Conservation (phyloP, 108 stramenopile genomes). For the Aurantiochytrium sp. region DNA sequence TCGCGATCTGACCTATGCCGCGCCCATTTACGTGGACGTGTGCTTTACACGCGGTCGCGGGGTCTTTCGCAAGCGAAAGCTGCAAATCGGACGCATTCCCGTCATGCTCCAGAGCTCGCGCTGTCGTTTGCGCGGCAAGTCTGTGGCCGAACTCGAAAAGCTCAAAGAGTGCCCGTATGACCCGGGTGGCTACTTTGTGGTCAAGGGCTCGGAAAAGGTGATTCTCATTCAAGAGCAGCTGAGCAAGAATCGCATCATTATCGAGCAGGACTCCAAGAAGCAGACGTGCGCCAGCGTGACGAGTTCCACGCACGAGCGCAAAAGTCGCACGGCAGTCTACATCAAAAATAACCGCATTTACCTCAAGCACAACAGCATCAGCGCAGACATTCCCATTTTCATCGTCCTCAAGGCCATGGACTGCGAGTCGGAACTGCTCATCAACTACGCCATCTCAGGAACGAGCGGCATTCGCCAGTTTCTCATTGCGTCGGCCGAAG, state of each 20-base stretch:
- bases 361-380: constrained; percentile 85
- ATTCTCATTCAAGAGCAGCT: constrained; percentile 97
- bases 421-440: constrained; percentile 43
- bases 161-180: constrained; percentile 98
- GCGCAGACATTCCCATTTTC: constrained; percentile 93
- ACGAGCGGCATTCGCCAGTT: neutral
- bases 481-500: neutral
- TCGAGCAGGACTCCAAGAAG: constrained; percentile 95
- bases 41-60: neutral
- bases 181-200: constrained; percentile 99
- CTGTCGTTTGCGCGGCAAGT: constrained; percentile 86
- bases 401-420: constrained; percentile 95
- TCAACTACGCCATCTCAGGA: constrained; percentile 54
- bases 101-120: constrained; percentile 89
- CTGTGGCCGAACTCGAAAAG: constrained; percentile 86
- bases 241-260: constrained; percentile 94
- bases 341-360: neutral
- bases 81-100: constrained; percentile 71
- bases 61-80: constrained; percentile 55
- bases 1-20: constrained; percentile 89
- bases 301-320: constrained; percentile 83
- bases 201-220: constrained; percentile 98
- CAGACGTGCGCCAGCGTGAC: constrained; percentile 81
- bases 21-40: constrained; percentile 78
- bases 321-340: constrained; percentile 51